Base-by-base conservation (phyloP, 73 alveolate species). In the Paramecium pentaurelia region DNA sequence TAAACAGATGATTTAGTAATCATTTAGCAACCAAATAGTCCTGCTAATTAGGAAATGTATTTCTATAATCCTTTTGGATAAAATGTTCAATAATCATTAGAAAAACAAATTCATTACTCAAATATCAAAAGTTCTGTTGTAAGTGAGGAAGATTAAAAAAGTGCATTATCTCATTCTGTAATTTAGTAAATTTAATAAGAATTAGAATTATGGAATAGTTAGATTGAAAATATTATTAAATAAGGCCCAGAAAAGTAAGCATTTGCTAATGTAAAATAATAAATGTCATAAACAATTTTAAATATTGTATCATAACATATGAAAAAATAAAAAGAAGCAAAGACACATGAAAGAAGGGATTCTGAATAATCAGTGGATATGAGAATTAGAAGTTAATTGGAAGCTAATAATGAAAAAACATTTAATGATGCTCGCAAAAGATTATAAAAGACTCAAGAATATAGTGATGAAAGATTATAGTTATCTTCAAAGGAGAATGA, bases 361-460 rank as follows among this genome's bases (percentile, higher is more conserved):
- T 80, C 91, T 25, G 91, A 80, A 45, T 42, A 44, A 45, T 80
- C 91, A 11, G 75, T 45, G 8, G 91, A 80, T 22, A 30, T 38
- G 45, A 80, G 58, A 49, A 11, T 42, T 6, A 45, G 71, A 44
- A 49, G 36, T 80, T 42, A 32, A 64, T 11, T 27, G 8, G 91
- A 80, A 80, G 58, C 91, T 45, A 40, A 80, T 47, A 25, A 44
- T 32, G 91, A 80, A 80, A 80, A 36, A 28, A 80, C 47, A 2
- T 80, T 80, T 47, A 80, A 80, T 45, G 91, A 80, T 25, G 91
- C 91, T 27, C 49, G 91, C 18, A 80, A 80, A 64, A 44, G 58
- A 49, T 80, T 80, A 44, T 27, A 49, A 27, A 80, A 42, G n/a
- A 18, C 25, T 4, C n/a, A 47, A 1, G 51, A 44, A 11, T 34